Conservation (phyloP, 495 filamentous ascomycete genomes). For the Venustampulla echinocandica region DNA sequence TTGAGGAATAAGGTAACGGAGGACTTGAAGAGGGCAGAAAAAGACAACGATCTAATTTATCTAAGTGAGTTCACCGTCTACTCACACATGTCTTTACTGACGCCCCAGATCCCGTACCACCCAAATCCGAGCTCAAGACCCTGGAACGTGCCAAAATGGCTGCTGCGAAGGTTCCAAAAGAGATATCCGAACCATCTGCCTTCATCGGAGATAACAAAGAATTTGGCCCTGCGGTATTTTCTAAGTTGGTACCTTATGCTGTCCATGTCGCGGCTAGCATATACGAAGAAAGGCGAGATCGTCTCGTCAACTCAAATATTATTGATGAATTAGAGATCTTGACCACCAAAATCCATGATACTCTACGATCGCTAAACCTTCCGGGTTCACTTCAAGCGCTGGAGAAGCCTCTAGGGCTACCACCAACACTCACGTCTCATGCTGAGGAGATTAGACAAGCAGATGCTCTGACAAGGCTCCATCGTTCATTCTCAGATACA, state of each 20-base stretch:
- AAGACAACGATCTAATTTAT: conserved; percentile 95
- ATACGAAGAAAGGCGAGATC: conserved; percentile 84
- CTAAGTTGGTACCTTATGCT: conserved; percentile 88
- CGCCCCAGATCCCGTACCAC: conserved; percentile 56
- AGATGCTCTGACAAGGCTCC: conserved; percentile 67
- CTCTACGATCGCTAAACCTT: conserved; percentile 75
- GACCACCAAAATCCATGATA: conserved; percentile 71
- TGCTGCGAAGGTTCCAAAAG: conserved; percentile 63
- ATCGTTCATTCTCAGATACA: conserved; percentile 73
- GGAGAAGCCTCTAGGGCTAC: conserved; percentile 90
- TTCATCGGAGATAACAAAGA: conserved; percentile 71
- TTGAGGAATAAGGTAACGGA: conserved; percentile 76
- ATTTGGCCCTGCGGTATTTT: conserved; percentile 77
- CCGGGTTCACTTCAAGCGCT: conserved; percentile 90
- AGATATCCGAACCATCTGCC: conserved; percentile 70
- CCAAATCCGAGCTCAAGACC: conserved; percentile 78
- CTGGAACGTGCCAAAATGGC: conserved; percentile 90
- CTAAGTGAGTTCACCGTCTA: conserved; percentile 39
- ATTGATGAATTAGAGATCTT: conserved; percentile 77
- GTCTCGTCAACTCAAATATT: conserved; percentile 75
- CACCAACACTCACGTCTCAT: conserved; percentile 72
- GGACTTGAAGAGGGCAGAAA: conserved; percentile 86
- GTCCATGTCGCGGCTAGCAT: conserved; percentile 93
- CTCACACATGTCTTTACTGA: conserved; percentile 20
- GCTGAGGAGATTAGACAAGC: conserved; percentile 95